A percentile compares a stretch with the other conserved stretches of the same genome.
phyloP scores from a whole-genome alignment of 176 grass and related monocot genomes.

The Cenchrus americanus region DNA sequence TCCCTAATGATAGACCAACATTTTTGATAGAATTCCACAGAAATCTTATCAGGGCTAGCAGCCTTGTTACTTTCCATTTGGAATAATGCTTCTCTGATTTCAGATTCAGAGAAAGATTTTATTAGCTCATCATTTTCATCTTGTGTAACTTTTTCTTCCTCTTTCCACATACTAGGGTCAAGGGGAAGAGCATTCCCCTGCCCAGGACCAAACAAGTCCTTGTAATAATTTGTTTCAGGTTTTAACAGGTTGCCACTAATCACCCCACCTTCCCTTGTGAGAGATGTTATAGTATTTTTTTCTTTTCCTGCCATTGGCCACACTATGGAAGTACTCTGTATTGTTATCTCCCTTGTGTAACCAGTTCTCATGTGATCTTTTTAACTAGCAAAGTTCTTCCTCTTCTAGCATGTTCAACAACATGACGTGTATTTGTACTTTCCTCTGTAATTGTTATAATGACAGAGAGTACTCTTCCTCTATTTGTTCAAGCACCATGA shows the following conservation, averaged over 20 bases:
- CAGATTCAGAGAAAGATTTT: no score
- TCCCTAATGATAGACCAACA: background rate
- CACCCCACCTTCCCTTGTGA: rapidly evolving
- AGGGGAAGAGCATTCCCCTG: background rate
- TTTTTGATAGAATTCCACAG: no score
- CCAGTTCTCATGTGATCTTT: background rate
- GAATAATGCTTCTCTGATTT: no score
- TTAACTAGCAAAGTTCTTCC: no score
- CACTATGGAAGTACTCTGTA: no score
- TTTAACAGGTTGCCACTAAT: background rate
- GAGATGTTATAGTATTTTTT: background rate
- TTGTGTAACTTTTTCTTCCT: no score
- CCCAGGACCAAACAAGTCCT: background rate
- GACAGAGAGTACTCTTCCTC: no score
- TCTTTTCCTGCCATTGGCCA: background rate
- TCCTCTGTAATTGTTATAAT: background rate
- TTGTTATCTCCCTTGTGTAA: background rate
- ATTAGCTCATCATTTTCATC: no score
- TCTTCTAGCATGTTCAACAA: no score
- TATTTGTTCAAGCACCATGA: background rate
- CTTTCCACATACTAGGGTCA: background rate
- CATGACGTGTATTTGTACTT: background rate
- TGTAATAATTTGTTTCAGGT: background rate
- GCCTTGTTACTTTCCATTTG: no score
- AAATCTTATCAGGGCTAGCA: no score